A percentile compares a stretch with the other conserved stretches of the same genome.
phyloP scores from a whole-genome alignment of 83 land plant genomes.

The Picea engelmannii region DNA sequence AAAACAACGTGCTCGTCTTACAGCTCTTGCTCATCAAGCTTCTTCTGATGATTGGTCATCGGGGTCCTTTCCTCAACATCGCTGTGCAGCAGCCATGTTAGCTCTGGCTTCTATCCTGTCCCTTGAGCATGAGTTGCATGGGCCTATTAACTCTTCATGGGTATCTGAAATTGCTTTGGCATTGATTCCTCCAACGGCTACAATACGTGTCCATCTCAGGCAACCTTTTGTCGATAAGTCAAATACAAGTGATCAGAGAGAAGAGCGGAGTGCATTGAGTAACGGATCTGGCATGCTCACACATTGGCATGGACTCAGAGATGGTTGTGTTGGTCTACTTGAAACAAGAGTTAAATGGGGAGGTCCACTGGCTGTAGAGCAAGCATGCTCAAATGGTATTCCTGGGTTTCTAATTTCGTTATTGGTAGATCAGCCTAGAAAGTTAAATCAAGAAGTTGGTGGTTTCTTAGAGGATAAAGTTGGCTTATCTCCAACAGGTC shows the following conservation, averaged over 20 bases:
- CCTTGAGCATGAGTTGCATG: constrained; percentile 57
- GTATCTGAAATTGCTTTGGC: constrained; percentile 64
- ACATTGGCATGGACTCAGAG: constrained; percentile 75
- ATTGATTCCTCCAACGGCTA: constrained; percentile 58
- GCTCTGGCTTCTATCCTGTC: constrained; percentile 86
- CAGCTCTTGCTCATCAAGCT: constrained; percentile 60
- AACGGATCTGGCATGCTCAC: constrained; percentile 42
- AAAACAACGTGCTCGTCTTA: constrained; percentile 76
- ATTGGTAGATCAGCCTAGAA: constrained; percentile 38
- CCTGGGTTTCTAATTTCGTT: constrained; percentile 68
- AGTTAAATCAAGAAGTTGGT: constrained; percentile 27
- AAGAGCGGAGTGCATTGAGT: constrained; percentile 18
- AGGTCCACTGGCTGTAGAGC: constrained; percentile 77
- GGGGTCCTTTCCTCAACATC: constrained; percentile 36
- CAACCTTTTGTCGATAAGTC: constrained; percentile 18
- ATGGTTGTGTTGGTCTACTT: constrained; percentile 90
- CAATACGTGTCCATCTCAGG: constrained; percentile 46
- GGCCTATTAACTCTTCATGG: constrained; percentile 35
- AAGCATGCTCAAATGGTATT: constrained; percentile 75
- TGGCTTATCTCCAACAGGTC: constrained; percentile 83
- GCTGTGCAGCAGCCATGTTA: constrained; percentile 77
- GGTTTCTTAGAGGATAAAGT: constrained; percentile 36
- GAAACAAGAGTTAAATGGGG: constrained; percentile 81
- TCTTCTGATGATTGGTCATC: constrained; percentile 43
- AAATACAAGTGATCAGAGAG: constrained; percentile 21